phyloP scores from a whole-genome alignment of 164 flowering plant species.

The Vitis amurensis region DNA sequence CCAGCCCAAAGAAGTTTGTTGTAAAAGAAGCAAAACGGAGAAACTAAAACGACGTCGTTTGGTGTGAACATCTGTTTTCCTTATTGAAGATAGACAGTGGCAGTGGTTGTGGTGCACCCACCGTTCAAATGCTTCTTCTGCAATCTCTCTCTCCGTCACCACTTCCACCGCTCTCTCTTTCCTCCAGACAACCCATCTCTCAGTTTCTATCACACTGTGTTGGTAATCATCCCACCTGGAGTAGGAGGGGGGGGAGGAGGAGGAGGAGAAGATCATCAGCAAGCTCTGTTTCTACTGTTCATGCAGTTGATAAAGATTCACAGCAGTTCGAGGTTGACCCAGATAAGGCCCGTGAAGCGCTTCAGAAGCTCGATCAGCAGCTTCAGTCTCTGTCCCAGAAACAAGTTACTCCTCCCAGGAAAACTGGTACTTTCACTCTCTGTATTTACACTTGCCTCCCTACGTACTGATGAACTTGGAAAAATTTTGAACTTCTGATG shows the following conservation, averaged over 20 bases:
- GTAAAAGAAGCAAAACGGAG: too few relatives aligned
- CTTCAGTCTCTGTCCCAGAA: constrained; percentile 51
- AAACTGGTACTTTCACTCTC: constrained; percentile 20
- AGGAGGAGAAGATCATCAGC: neutral
- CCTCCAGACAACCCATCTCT: neutral
- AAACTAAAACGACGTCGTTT: too few relatives aligned
- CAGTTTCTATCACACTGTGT: neutral
- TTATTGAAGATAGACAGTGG: too few relatives aligned
- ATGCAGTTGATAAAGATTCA: constrained; percentile 52
- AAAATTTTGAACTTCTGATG: neutral
- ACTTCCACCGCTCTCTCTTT: neutral
- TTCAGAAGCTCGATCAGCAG: constrained; percentile 63
- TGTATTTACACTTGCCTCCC: neutral
- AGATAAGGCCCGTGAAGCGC: constrained; percentile 68
- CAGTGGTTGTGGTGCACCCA: constrained; percentile 5
- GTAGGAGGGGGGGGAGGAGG: too few relatives aligned
- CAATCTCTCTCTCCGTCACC: constrained; percentile 12
- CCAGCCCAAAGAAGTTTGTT: too few relatives aligned
- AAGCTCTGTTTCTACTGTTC: constrained; percentile 7
- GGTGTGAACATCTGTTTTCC: too few relatives aligned
- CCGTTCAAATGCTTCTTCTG: constrained; percentile 22
- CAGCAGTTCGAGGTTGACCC: constrained; percentile 55
- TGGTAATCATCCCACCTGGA: neutral
- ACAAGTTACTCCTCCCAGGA: constrained; percentile 36
- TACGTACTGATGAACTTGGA: too few relatives aligned